Base-by-base conservation (phyloP, 495 filamentous ascomycete genomes). In the Hypoxylon lenormandii region DNA sequence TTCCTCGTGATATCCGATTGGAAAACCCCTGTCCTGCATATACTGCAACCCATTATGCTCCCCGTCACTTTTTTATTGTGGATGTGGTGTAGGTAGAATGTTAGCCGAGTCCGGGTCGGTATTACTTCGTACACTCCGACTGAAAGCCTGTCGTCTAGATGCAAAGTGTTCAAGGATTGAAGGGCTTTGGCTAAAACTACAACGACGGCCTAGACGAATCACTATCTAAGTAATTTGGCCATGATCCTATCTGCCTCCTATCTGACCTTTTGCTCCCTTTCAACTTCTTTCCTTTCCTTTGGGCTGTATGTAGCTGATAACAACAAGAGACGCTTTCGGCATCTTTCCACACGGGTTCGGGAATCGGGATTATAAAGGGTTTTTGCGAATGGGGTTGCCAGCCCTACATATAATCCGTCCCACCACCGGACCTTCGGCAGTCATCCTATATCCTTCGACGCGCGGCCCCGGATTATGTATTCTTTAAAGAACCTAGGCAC, bases 361-460 rank as follows among this genome's bases (percentile, higher is more conserved):
- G 63, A 53, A 33, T 66, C 63, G 63, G 63, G 46, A 66, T 43
- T 58, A 22, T 18, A 12, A 22, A 55, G 33, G 30, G 10, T 33
- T 37, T 37, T 48, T 48, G 13, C 54, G 48, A 59, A 53, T 48
- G 54, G 62, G 63, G 53, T 49, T 59, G 26, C 47, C 54, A 57
- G 60, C 60, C 50, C 47, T 64, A 54, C 54, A 65, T 55, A 45
- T 65, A 49, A 51, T 37, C 66, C 33, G 45, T 30, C 52, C 48
- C 49, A 54, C 42, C 45, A 65, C 59, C 60, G 66, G 62, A 51
- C 50, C 57, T 42, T 70, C 61, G 62, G 67, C 61, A 61, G 57
- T 23, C 37, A 64, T 70, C 43, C 2, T 5, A 26, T 19, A 45
- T 22, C 36, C 47, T 28, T 57, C 51, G 67, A 70, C 67, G 67